A percentile compares a stretch with the other conserved stretches of the same genome.
These are phyloP conservation scores for Spatholobus suberectus DNA, from an alignment of 306 rosid species.

Conservation along the genomic window DNA sequence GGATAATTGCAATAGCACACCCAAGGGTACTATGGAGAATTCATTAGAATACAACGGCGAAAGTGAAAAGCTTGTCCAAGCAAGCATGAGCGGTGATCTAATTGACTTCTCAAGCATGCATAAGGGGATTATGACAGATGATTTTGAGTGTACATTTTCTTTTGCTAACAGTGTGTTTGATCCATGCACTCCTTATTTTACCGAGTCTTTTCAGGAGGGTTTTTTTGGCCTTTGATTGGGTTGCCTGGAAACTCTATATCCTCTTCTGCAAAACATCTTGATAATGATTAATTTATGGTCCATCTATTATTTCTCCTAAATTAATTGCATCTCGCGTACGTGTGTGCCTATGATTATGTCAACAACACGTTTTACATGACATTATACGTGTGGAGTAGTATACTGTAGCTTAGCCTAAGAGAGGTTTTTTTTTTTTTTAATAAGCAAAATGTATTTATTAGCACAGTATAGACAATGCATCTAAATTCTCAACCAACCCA, in stretches of 20 bases:
- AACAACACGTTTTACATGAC: too few relatives aligned
- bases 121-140: conserved; percentile 8
- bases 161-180: conserved; percentile 24
- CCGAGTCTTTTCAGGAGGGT: conserved; percentile 39
- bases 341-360: too few relatives aligned
- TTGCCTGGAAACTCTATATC: not conserved
- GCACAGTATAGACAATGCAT: too few relatives aligned
- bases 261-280: not conserved
- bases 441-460: too few relatives aligned
- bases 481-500: too few relatives aligned
- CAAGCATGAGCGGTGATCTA: not conserved
- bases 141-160: conserved; percentile 38
- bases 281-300: not conserved
- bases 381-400: too few relatives aligned
- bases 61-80: not conserved
- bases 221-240: conserved; percentile 37
- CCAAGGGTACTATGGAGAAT: not conserved
- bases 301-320: not conserved
- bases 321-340: too few relatives aligned
- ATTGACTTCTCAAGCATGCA: not conserved
- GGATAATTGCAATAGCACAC: not conserved
- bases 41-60: not conserved
- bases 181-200: not conserved
- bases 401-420: too few relatives aligned
- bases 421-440: too few relatives aligned